Conservation (phyloP, 2,329 filamentous ascomycete species). For the Cercospora brassicicola region DNA sequence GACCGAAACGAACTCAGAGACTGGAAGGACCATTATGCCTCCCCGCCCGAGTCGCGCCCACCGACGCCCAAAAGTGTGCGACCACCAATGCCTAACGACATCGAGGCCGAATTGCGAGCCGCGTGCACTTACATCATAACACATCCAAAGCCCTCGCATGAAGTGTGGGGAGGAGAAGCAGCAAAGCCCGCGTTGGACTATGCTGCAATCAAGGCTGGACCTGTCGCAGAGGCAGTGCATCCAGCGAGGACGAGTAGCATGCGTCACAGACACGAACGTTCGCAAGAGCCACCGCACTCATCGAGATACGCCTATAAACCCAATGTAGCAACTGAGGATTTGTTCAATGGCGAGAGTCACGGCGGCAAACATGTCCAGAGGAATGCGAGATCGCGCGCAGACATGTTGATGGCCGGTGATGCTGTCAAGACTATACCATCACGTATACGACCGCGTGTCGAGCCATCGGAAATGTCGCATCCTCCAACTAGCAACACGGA, state of each 20-base stretch:
- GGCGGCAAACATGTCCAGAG: constrained; percentile 14
- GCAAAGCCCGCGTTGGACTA: constrained; percentile 38
- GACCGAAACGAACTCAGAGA: constrained; percentile 19
- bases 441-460: constrained; percentile 24
- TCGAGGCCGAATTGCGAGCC: constrained; percentile 48
- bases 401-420: constrained; percentile 32
- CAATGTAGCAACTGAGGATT: constrained; percentile 24
- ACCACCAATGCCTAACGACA: constrained; percentile 44
- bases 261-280: constrained; percentile 16
- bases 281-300: constrained; percentile 10
- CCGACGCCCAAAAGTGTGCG: constrained; percentile 48
- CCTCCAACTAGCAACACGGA: constrained; percentile 37
- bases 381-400: constrained; percentile 31
- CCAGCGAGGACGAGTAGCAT: constrained; percentile 18
- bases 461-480: constrained; percentile 22
- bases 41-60: constrained; percentile 38
- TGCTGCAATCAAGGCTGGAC: constrained; percentile 34
- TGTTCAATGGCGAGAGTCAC: constrained; percentile 23
- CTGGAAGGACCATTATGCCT: constrained; percentile 34
- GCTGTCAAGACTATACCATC: constrained; percentile 12
- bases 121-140: constrained; percentile 49
- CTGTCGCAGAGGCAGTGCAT: constrained; percentile 13
- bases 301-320: constrained; percentile 23
- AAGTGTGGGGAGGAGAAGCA: constrained; percentile 37
- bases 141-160: constrained; percentile 40